These are phyloP conservation scores for Cladosporium velox DNA, from an alignment of 2,329 filamentous ascomycete species.

Conservation along the genomic window DNA sequence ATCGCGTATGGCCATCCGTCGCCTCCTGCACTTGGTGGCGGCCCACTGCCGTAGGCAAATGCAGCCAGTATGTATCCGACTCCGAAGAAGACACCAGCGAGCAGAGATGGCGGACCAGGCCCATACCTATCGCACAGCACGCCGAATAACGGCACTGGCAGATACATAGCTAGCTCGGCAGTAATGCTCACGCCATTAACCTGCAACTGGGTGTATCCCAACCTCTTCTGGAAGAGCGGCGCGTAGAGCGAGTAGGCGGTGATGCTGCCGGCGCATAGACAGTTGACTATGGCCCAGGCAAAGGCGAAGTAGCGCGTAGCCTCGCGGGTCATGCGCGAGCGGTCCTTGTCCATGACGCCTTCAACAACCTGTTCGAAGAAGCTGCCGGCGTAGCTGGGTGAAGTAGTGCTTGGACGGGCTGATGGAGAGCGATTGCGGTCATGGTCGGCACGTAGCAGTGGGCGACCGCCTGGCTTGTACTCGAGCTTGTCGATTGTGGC, in stretches of 20 bases:
- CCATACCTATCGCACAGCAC: conserved; percentile 89
- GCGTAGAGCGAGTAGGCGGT: conserved; percentile 94
- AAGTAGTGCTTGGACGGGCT: conserved; percentile 40
- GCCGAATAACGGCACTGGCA: conserved; percentile 86
- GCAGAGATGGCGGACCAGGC: conserved; percentile 72
- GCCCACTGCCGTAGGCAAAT: conserved; percentile 67
- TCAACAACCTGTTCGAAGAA: conserved; percentile 64
- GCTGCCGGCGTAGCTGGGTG: conserved; percentile 51
- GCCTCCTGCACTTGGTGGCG: conserved; percentile 53
- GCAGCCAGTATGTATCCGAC: conserved; percentile 82
- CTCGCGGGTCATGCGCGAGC: conserved; percentile 55
- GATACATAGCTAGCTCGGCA: conserved; percentile 84
- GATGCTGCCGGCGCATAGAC: conserved; percentile 85
- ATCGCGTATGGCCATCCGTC: conserved; percentile 71
- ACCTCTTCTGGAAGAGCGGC: conserved; percentile 79
- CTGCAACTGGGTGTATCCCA: conserved; percentile 87
- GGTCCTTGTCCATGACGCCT: conserved; percentile 60
- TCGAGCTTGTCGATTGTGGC: conserved; percentile 53
- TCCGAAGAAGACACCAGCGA: conserved; percentile 74
- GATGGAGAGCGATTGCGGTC: conserved; percentile 33
- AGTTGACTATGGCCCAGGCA: conserved; percentile 61
- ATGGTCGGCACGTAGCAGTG: conserved; percentile 43
- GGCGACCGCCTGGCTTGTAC: conserved; percentile 45
- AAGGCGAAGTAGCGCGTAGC: conserved; percentile 59
- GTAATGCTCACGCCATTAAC: conserved; percentile 89